Base-by-base conservation (phyloP, 371 early-diverging fungal genomes). In the Lichtheimia ramosa region DNA sequence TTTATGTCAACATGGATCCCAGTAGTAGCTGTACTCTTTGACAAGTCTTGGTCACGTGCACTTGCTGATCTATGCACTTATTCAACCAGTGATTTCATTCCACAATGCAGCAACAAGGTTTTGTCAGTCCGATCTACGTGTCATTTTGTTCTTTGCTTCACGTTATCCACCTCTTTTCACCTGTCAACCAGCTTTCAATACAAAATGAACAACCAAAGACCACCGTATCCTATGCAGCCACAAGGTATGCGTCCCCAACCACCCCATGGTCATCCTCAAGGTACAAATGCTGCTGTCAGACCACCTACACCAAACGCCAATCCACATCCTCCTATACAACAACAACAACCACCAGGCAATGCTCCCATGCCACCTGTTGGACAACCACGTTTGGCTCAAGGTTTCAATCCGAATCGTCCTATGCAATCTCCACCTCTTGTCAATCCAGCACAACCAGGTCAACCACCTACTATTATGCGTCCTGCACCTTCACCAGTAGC, bases 201-300 rank as follows among this genome's bases (percentile, higher is more conserved):
- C 34, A 10, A 34, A 2, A 34, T 34, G 34, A 34, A 18, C 7
- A 46, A 46, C 46, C 56, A 64, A 51, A 43, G 58, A 48, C 59
- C 64, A 49, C 63, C 50, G 42, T 57, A 63, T 49, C 51, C 66
- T 48, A 67, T 75, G 50, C 56, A 56, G 34, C 18, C 46, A 8
- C 46, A n/a, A 46, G 59, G 67, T 54, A 61, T 70, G 23, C 53
- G 56, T 34, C 61, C 58, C 48, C 52, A 39, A 53, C 43, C 43
- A 43, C 43, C 43, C 2, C 56, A 39, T 13, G 48, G 61, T 49
- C 59, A 58, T 55, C 43, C 56, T 13, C 56, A 55, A 34, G 34
- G 34, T 1, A 5, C 34, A 43, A 41, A 41, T 16, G 25, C 56
- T 4, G 14, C 54, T 14, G 14, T 54, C 16, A 20, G 56, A 23